Base-by-base conservation (phyloP, 73 alveolate species). In the Symbiodinium pilosum region DNA sequence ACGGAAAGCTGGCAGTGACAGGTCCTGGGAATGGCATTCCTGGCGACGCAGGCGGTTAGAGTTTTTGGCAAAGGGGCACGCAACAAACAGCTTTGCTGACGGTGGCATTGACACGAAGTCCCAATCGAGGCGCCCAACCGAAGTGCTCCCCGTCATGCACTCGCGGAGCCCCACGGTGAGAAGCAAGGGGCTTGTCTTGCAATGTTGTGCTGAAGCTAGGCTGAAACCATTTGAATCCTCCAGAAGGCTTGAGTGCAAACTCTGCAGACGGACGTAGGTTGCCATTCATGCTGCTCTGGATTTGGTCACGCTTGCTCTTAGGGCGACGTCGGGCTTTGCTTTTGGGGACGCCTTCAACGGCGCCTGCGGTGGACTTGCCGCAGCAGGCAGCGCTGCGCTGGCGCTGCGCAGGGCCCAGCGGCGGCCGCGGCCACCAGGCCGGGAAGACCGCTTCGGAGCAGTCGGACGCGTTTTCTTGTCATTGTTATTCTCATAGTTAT, bases 341-440 rank as follows among this genome's bases (percentile, higher is more conserved):
- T 64, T 64, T 38, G 34, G 81, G 39, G 30, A 64, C 81, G 41
- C 81, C 81, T 64, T 64, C 81, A 26, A 64, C 38, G 81, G 81
- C 34, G 81, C 81, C 34, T 64, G 81, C 81, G 32, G 81, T 14
- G 81, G 81, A 64, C 81, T 64, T 64, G 81, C 81, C 81, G 81
- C 81, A 38, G 81, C 81, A 64, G 81, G 81, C 81, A 64, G 81
- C 81, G 81, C 81, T 26, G 81, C 81, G 81, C 81, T 64, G 81
- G 81, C 81, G 81, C 81, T 64, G 41, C 81, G 81, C 81, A 34
- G 81, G 18, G 30, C 81, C 81, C 81, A 64, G 81, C 81, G 81
- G 81, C 32, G 81, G 81, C 81, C 81, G 9, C 81, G 81, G 34
- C 81, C 81, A 38, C 81, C 81, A 64, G 81, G 81, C 59, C 59